Conservation (phyloP, 768 basidiomycete species). For the Amanita polypyramis region DNA sequence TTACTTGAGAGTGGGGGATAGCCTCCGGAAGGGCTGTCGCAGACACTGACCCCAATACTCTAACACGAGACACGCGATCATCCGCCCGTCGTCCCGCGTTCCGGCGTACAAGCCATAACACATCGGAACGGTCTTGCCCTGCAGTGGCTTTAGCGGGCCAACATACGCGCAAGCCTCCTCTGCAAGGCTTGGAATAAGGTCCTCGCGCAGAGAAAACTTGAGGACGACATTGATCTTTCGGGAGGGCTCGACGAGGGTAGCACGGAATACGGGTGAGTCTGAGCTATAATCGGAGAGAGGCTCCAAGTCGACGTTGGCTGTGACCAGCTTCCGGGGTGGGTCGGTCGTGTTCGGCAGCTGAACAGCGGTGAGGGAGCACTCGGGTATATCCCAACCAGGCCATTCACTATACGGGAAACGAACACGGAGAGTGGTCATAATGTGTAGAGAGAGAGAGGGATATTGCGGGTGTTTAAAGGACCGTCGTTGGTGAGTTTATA, state of each 20-base stretch:
- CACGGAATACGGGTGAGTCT: conserved; percentile 28
- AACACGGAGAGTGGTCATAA: conserved; percentile 20
- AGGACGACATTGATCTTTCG: conserved; percentile 16
- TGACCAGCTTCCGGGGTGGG: conserved; percentile 11
- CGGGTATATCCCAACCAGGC: conserved; percentile 25
- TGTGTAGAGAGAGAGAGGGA: neutral
- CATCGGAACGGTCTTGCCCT: conserved; percentile 22
- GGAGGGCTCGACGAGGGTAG: conserved; percentile 12
- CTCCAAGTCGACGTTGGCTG: conserved; percentile 21
- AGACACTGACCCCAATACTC: conserved; percentile 27
- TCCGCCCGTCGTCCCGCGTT: conserved; percentile 19
- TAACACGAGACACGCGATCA: conserved; percentile 26
- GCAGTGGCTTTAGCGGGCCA: conserved; percentile 20
- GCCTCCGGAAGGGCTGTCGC: conserved; percentile 18
- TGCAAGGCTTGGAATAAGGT: conserved; percentile 23
- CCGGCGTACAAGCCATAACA: conserved; percentile 26
- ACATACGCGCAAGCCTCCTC: conserved; percentile 24
- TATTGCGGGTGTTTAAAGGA: too few relatives aligned
- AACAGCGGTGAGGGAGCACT: conserved; percentile 18
- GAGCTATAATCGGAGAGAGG: conserved; percentile 23
- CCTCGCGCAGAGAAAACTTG: conserved; percentile 29
- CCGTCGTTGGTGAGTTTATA: too few relatives aligned
- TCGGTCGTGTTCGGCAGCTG: conserved; percentile 6
- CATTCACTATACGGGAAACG: conserved; percentile 22
- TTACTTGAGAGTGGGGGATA: conserved; percentile 23